Evolutionary conservation across 306 rosid genomes (phyloP), one percentile per base, ranked within the genome.

Genomic region (Arachis stenosperma): DNA sequence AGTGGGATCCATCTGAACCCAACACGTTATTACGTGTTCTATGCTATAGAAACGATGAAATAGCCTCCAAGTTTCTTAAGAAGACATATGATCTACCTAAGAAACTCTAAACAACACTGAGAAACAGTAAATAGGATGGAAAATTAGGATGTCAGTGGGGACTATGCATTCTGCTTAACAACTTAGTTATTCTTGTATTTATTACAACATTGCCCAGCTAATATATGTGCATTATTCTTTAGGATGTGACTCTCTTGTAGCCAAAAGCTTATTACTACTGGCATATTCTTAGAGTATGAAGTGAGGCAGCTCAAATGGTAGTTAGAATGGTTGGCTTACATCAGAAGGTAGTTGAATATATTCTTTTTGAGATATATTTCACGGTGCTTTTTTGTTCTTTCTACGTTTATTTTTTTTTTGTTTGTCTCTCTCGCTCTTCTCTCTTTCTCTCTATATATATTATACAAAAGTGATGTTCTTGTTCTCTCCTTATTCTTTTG

Each of bases 1-100:
- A 94, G 80, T 94, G 99, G 99, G 84, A 82, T 70, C 93, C 97
- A 60, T 76, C 90, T 8, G 99, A 94, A 42, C 93, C 99, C 39
- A 94, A 94, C 88, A 91, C 99, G 11, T 82, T 94, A 64, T 82
- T 94, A 42, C 99, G 99, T 7, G 88, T 89, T 72, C 61, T 94
- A 76, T 94, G 99, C 85, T 82, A 91, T 80, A 76, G 99, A 70
- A 94, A 88, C 9, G 99, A 94, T 66, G 97, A 91, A 60, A 42
- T 88, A 27, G 97, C 99, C 15, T 62, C 99, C 0, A 94, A 76
- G 85, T 94, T 94, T 78, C 91, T 94, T 30, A 94, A 86, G 72
- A 94, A 90, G 87, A 81, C 96, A 33, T 94, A 91, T 56, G 87
- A 94, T 84, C 81, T 94, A 79, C 99, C 99, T 5, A 94, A 91